Evolutionary conservation across 208 protist species (phyloP), one percentile per base, ranked within the genome.

Genomic region (Crithidia expoeki): DNA sequence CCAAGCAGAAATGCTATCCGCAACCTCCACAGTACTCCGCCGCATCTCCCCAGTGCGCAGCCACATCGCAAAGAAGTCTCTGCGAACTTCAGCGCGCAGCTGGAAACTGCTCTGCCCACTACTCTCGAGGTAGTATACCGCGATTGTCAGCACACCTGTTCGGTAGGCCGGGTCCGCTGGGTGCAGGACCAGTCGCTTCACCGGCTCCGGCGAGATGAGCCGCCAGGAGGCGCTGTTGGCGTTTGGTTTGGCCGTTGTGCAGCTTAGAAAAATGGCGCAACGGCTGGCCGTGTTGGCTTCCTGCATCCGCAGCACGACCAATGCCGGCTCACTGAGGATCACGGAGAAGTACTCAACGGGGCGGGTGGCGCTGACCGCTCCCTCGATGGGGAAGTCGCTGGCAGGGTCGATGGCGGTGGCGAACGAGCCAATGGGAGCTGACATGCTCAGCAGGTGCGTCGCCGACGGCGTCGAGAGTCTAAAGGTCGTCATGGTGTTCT

Each of bases 221-320:
- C 84, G 81, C 93, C 93, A 97, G 30, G 90, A 75, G 14, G 93
- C 90, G 17, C 81, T 97, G 63, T 94, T 79, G 21, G 67, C 79
- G 65, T 75, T 89, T 5, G 90, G 90, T 16, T 82, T 65, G 4
- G 72, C 33, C 34, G 89, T 84, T 17, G 58, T 82, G 38, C 87
- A 86, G 68, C 87, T 95, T 32, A 91, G 65, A 44, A 95, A 74
- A 40, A 97, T 66, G 14, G 83, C 72, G 62, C 90, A 96, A 27
- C 88, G 81, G 34, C 86, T 81, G 2, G 86, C 85, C 21, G 75
- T 86, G 76, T 92, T 94, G 38, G 81, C 84, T 76, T 97, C 90
- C 61, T 92, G 88, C 73, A 94, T 83, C 19, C 83, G 76, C 33
- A 97, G 75, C 25, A 76, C 88, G 23, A 96, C 72, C 36, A 86